Percentiles rank a stretch among this genome's conserved stretches.
Conservation (phyloP, 1,284 basidiomycete genomes). For the Ceratobasidium sp. region DNA sequence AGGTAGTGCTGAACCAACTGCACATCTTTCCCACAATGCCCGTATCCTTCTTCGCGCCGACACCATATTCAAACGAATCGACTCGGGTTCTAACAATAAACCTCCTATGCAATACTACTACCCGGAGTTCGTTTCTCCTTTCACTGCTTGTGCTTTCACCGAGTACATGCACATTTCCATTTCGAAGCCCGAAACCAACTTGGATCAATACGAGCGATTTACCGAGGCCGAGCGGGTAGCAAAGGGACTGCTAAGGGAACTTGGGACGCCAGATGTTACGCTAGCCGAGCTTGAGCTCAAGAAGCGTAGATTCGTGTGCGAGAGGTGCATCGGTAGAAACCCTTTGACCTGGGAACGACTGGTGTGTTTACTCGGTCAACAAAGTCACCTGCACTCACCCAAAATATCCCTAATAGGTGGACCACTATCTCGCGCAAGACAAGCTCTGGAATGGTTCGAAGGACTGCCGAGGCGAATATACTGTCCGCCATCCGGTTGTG, state of each 20-base stretch:
- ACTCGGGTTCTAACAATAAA: neutral
- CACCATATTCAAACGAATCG: conserved; percentile 7
- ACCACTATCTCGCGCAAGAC: neutral
- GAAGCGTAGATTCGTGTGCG: neutral
- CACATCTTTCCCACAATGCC: neutral
- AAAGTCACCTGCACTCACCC: neutral
- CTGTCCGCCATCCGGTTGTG: neutral
- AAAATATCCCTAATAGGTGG: neutral
- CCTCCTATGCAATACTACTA: neutral
- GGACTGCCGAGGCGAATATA: neutral
- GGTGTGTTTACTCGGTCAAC: neutral
- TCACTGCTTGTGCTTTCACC: neutral
- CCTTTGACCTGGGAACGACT: neutral
- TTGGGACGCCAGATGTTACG: neutral
- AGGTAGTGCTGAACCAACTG: neutral
- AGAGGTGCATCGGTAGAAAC: neutral
- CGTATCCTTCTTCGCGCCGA: conserved; percentile 16
- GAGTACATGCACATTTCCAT: neutral
- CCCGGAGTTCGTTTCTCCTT: neutral
- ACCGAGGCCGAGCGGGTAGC: neutral
- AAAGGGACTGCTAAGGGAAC: neutral
- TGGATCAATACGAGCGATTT: neutral
- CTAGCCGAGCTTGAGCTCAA: neutral
- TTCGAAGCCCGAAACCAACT: neutral
- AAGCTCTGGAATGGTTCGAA: neutral